A percentile compares a stretch with the other conserved stretches of the same genome.
These are phyloP conservation scores for Marchantia polymorpha DNA, from an alignment of 225 moss, liverwort and hornwort genomes.

Conservation along the genomic window DNA sequence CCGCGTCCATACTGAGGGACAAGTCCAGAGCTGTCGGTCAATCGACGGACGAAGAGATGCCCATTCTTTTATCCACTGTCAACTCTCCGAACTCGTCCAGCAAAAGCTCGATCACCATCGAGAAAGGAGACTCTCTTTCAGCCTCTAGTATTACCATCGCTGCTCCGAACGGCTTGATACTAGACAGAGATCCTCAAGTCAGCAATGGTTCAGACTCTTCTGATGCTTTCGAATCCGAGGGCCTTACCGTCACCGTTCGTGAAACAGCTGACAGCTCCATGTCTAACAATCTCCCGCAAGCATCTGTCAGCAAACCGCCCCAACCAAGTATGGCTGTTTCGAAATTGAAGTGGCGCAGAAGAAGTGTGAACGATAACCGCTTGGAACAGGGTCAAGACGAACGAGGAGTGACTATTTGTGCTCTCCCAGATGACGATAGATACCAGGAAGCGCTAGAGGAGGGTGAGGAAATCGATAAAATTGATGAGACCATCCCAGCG, in stretches of 20 bases:
- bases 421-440: slow-evolving; percentile 63
- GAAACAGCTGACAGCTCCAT: slow-evolving; percentile 10
- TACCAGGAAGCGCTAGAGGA: slow-evolving; percentile 64
- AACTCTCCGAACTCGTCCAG: slow-evolving; percentile 38
- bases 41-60: slow-evolving; percentile 43
- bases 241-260: slow-evolving; percentile 35
- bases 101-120: slow-evolving; percentile 36
- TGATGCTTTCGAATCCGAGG: slow-evolving; percentile 30
- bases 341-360: slow-evolving; percentile 70
- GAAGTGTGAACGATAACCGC: slow-evolving; percentile 19
- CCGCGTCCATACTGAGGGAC: neutral
- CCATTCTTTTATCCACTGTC: slow-evolving; percentile 37
- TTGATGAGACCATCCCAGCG: slow-evolving; percentile 62
- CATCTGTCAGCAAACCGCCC: neutral
- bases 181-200: slow-evolving; percentile 48
- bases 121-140: slow-evolving; percentile 40
- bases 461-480: slow-evolving; percentile 62
- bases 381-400: slow-evolving; percentile 48
- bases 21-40: slow-evolving; percentile 14
- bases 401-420: slow-evolving; percentile 82
- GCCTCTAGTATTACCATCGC: slow-evolving; percentile 49
- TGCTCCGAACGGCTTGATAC: slow-evolving; percentile 57
- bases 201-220: slow-evolving; percentile 7
- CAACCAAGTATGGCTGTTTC: slow-evolving; percentile 51
- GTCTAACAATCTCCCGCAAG: neutral